Evolutionary conservation across 805 yeast genomes (phyloP), one percentile per base, ranked within the genome.

Genomic region (Teunomyces gatunensis): DNA sequence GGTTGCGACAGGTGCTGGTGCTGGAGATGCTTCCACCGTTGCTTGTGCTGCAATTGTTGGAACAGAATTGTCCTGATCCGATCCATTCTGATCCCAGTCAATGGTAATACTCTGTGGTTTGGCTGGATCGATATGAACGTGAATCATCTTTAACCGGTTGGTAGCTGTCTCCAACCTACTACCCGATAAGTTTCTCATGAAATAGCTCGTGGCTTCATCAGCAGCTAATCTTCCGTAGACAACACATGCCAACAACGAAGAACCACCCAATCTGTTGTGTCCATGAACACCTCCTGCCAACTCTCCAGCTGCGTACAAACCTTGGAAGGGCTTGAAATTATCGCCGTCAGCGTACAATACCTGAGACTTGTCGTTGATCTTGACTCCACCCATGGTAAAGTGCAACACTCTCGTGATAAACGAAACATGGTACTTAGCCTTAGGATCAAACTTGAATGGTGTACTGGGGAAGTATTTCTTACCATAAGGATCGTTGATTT

Each of bases 341-440:
- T 63, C 62, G 1, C 59, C 53, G 25, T 49, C 56, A n/a, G 68
- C 53, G 47, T 46, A 75, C 45, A 51, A 67, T 57, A 59, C 75
- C 61, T 48, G 74, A 0, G 79, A 66, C 36, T 70, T 57, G 20
- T 70, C 76, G 56, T 80, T 73, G 47, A 81, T 79, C 60, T 75
- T 74, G 4, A 81, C 79, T 42, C 89, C 89, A 18, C 89, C 89
- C 87, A 82, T 83, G 6, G 87, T 80, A 61, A 81, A 83, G 60
- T 83, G 88, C 32, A 83, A 74, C 4, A 79, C 81, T 32, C 85
- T 71, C 5, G 84, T 78, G 39, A 80, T 71, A 50, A 69, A 75
- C 1, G 84, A 77, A 20, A 78, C 80, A 53, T 79, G 77, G 55
- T 77, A 78, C 30, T 58, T 60, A 15, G 69, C 65, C 6, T 68